A percentile compares a stretch with the other conserved stretches of the same genome.
Evolutionary conservation across 2,329 filamentous ascomycete species (phyloP).

Genomic region (Botryotinia calthae): DNA sequence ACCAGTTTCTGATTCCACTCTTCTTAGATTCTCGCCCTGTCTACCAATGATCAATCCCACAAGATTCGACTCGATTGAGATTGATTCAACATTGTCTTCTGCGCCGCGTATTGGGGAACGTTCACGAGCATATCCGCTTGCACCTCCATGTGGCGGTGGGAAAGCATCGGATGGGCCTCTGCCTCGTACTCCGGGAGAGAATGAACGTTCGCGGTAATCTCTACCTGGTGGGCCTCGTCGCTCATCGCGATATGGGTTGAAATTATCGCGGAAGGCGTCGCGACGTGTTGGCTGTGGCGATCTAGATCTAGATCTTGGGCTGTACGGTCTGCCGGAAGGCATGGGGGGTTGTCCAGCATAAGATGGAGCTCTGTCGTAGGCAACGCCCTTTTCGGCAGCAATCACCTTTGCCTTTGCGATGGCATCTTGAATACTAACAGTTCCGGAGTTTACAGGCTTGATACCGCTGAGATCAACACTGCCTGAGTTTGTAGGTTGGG

Average conservation of each 20-base stretch:
- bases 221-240: slow-evolving; percentile 60
- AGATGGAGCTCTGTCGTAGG: slow-evolving; percentile 55
- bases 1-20: slow-evolving; percentile 77
- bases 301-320: slow-evolving; percentile 66
- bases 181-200: slow-evolving; percentile 61
- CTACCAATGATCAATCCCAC: slow-evolving; percentile 90
- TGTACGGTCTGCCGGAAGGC: slow-evolving; percentile 55
- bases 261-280: slow-evolving; percentile 70
- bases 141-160: slow-evolving; percentile 58
- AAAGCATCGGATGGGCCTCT: slow-evolving; percentile 51
- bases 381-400: slow-evolving; percentile 73
- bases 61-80: slow-evolving; percentile 80
- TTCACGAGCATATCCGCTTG: slow-evolving; percentile 47
- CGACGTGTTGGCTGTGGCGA: slow-evolving; percentile 68
- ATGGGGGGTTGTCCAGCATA: slow-evolving; percentile 45
- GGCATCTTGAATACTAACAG: slow-evolving; percentile 78
- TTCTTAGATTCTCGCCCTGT: slow-evolving; percentile 82
- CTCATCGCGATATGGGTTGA: slow-evolving; percentile 83
- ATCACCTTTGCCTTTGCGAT: slow-evolving; percentile 82
- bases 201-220: slow-evolving; percentile 68
- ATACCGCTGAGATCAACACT: slow-evolving; percentile 78
- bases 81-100: slow-evolving; percentile 72
- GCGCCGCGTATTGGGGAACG: slow-evolving; percentile 54
- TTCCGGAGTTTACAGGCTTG: slow-evolving; percentile 75
- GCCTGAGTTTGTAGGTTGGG: slow-evolving; percentile 65